Evolutionary conservation across 2,329 filamentous ascomycete species (phyloP).

Genomic region (Dactylellina leptospora): DNA sequence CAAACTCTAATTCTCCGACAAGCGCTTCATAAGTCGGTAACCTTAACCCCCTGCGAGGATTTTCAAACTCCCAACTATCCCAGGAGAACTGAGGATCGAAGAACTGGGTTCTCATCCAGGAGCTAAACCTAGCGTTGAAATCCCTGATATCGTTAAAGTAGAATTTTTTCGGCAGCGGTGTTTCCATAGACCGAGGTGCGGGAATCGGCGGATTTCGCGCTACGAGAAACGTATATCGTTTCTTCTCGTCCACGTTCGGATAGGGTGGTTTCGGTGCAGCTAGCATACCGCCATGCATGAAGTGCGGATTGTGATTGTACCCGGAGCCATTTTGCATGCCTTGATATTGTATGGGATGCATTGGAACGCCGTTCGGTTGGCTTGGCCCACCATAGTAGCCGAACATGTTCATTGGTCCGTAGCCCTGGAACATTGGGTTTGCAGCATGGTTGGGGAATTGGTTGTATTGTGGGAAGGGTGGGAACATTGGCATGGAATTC

Average conservation of each 20-base stretch:
- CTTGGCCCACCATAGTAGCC: too few species aligned
- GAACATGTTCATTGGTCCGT: too few species aligned
- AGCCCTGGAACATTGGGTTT: too few species aligned
- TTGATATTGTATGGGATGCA: too few species aligned
- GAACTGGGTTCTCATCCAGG: slow-evolving; percentile 10
- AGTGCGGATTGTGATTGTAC: neutral
- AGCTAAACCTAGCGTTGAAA: neutral
- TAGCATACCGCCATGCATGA: too few species aligned
- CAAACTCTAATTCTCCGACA: slow-evolving; percentile 4
- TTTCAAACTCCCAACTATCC: neutral
- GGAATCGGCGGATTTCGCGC: neutral
- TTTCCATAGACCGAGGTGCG: neutral
- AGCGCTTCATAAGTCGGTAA: neutral
- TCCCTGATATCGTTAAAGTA: slow-evolving; percentile 3
- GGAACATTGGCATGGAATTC: too few species aligned
- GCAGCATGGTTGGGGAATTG: too few species aligned
- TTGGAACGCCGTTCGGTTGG: too few species aligned
- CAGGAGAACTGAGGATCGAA: slow-evolving; percentile 8
- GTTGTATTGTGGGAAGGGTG: too few species aligned
- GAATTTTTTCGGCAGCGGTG: neutral
- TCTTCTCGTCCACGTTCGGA: neutral
- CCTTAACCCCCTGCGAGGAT: neutral
- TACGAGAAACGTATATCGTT: slow-evolving; percentile 1
- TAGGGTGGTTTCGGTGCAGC: neutral
- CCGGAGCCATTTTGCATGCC: neutral